Conservation (phyloP, 805 yeast genomes). For the Yueomyces sinensis region DNA sequence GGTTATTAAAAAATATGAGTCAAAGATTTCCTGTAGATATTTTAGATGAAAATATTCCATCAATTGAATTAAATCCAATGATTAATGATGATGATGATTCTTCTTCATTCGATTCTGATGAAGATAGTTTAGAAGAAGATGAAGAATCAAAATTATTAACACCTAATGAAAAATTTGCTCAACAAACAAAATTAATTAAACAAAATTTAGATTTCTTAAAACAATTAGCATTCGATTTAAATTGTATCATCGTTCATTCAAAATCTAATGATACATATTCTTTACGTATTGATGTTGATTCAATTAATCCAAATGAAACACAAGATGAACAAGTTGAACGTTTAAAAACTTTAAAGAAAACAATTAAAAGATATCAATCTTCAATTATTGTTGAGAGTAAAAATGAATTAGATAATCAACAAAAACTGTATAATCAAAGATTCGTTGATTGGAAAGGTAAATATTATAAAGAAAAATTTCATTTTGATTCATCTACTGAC, state of each 20-base stretch:
- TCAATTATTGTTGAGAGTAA: conserved; percentile 49
- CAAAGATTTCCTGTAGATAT: conserved; percentile 23
- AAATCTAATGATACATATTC: conserved; percentile 41
- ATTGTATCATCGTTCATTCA: conserved; percentile 54
- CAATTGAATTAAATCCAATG: conserved; percentile 29
- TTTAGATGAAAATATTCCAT: conserved; percentile 35
- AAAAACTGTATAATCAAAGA: conserved; percentile 56
- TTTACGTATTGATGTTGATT: conserved; percentile 58
- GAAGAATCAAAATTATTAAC: neutral
- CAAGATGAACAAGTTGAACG: conserved; percentile 51
- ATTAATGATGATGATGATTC: conserved; percentile 30
- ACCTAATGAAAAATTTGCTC: neutral
- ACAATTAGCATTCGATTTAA: conserved; percentile 51
- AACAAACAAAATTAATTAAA: neutral
- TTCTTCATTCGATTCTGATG: conserved; percentile 40
- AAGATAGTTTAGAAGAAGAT: neutral
- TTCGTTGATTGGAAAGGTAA: conserved; percentile 71
- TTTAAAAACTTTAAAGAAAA: conserved; percentile 35
- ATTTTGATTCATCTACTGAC: conserved; percentile 23
- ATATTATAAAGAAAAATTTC: conserved; percentile 50
- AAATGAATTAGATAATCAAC: conserved; percentile 32
- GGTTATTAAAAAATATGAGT: conserved; percentile 28
- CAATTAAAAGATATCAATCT: conserved; percentile 51
- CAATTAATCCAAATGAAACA: conserved; percentile 53
- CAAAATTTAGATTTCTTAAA: conserved; percentile 47